Evolutionary conservation across 169 alveolate genomes (phyloP).

Genomic region (Babesia bovis): DNA sequence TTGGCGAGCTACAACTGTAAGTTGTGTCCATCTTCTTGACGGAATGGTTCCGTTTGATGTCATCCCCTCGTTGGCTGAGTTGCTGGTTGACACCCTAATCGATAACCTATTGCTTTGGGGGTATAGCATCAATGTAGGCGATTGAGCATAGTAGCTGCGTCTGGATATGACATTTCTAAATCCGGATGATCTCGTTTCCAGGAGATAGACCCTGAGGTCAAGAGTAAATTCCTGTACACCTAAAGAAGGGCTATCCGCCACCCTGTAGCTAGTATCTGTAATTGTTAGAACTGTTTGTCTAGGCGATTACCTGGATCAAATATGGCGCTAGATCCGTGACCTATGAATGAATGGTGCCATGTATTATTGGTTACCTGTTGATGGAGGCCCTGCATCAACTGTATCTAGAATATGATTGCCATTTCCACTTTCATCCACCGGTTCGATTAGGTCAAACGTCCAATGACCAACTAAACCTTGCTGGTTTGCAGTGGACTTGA

Average conservation of each 20-base stretch:
- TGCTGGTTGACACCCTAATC: slow-evolving; percentile 48
- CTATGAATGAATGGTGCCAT: slow-evolving; percentile 1
- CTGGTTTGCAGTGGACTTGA: slow-evolving; percentile 4
- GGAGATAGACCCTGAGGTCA: slow-evolving; percentile 39
- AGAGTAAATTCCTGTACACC: slow-evolving; percentile 44
- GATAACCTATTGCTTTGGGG: slow-evolving; percentile 60
- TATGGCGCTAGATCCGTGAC: slow-evolving; percentile 59
- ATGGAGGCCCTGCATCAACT: slow-evolving; percentile 65
- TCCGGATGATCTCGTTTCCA: slow-evolving; percentile 18
- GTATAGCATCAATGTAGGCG: slow-evolving; percentile 56
- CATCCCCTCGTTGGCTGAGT: slow-evolving; percentile 54
- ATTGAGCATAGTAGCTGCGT: slow-evolving; percentile 32
- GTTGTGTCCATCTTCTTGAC: slow-evolving; percentile 56
- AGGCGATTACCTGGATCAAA: slow-evolving; percentile 27
- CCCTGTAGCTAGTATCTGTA: slow-evolving; percentile 47
- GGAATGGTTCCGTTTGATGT: slow-evolving; percentile 61
- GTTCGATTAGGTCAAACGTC: slow-evolving; percentile 57
- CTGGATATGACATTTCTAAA: slow-evolving; percentile 50
- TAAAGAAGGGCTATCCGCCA: slow-evolving; percentile 32
- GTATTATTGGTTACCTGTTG: slow-evolving; percentile 30
- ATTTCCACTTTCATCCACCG: slow-evolving; percentile 62
- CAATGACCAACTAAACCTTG: slow-evolving; percentile 60
- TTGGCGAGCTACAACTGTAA: slow-evolving; percentile 48
- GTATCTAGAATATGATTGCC: slow-evolving; percentile 55
- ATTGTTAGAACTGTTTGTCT: background rate